Evolutionary conservation across 2,329 filamentous ascomycete species (phyloP).

Genomic region (Penicillium sp.): DNA sequence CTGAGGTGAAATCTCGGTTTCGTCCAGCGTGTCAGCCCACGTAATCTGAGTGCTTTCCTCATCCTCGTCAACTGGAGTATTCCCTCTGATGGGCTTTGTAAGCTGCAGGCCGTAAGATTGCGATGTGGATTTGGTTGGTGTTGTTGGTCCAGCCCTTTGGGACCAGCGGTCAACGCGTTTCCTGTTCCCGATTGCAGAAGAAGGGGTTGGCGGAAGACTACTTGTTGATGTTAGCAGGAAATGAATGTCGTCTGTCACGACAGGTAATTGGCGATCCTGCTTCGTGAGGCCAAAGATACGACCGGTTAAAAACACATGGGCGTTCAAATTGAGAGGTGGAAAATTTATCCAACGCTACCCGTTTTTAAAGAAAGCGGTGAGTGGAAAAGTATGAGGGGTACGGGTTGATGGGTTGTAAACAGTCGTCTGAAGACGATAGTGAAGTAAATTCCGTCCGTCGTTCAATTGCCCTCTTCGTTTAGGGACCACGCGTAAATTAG

Average conservation of each 20-base stretch:
- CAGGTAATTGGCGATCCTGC: not conserved
- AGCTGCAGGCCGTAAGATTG: not conserved
- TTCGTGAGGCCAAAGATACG: slow-evolving; percentile 1
- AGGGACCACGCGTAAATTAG: too few relatives aligned
- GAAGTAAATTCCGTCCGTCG: too few relatives aligned
- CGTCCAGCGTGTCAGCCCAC: not conserved
- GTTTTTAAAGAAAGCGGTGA: too few relatives aligned
- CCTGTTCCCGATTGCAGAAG: slow-evolving; percentile 1
- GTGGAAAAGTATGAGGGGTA: too few relatives aligned
- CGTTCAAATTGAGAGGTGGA: too few relatives aligned
- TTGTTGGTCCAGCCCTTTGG: not conserved
- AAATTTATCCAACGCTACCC: too few relatives aligned
- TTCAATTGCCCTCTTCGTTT: too few relatives aligned
- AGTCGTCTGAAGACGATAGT: too few relatives aligned
- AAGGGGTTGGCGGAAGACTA: not conserved
- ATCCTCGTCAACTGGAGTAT: not conserved
- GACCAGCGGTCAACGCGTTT: slow-evolving; percentile 6
- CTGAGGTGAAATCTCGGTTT: not conserved
- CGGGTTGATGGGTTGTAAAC: too few relatives aligned
- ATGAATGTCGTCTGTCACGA: not conserved
- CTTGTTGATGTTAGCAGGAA: not conserved
- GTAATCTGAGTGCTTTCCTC: too few relatives aligned
- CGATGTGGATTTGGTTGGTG: not conserved
- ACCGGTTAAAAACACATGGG: too few relatives aligned
- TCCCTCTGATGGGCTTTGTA: not conserved